Percentiles rank a stretch among this genome's conserved stretches.
These are phyloP conservation scores for Nephelium lappaceum DNA, from an alignment of 345 rosid genomes.

Conservation along the genomic window DNA sequence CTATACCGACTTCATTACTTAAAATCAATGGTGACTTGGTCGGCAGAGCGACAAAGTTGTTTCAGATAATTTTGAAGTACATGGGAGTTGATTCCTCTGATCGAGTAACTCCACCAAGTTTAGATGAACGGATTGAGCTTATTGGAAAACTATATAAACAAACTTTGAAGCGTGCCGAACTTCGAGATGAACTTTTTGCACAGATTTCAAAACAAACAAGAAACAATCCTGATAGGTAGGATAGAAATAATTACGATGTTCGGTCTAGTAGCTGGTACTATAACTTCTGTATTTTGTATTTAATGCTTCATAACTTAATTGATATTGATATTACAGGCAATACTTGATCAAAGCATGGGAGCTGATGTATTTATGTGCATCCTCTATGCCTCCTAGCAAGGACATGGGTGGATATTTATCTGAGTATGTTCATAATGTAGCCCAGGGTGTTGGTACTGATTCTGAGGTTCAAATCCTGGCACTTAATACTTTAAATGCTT, in stretches of 20 bases:
- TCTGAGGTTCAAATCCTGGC: constrained; percentile 85
- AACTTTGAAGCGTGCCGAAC: constrained; percentile 87
- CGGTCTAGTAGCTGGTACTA: constrained; percentile 2
- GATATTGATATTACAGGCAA: constrained; percentile 51
- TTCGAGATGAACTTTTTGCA: constrained; percentile 93
- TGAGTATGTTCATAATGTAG: constrained; percentile 83
- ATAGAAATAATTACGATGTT: constrained; percentile 17
- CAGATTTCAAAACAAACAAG: constrained; percentile 98
- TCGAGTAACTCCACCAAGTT: constrained; percentile 62
- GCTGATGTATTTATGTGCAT: constrained; percentile 90
- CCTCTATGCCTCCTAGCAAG: constrained; percentile 98
- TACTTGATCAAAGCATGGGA: constrained; percentile 92
- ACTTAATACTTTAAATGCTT: constrained; percentile 75
- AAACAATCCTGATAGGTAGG: constrained; percentile 86
- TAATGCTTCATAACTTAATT: constrained; percentile 17
- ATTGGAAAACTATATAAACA: constrained; percentile 87
- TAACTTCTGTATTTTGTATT: not conserved
- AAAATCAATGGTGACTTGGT: constrained; percentile 80
- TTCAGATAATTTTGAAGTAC: constrained; percentile 83
- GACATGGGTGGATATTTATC: constrained; percentile 93
- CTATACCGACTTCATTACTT: constrained; percentile 91
- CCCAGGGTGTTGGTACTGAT: constrained; percentile 64
- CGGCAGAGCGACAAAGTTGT: constrained; percentile 84
- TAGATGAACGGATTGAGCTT: constrained; percentile 88
- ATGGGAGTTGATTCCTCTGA: constrained; percentile 94